Base-by-base conservation (phyloP, 192 early-diverging fungal species). In the Gaertneriomyces semiglobifer region DNA sequence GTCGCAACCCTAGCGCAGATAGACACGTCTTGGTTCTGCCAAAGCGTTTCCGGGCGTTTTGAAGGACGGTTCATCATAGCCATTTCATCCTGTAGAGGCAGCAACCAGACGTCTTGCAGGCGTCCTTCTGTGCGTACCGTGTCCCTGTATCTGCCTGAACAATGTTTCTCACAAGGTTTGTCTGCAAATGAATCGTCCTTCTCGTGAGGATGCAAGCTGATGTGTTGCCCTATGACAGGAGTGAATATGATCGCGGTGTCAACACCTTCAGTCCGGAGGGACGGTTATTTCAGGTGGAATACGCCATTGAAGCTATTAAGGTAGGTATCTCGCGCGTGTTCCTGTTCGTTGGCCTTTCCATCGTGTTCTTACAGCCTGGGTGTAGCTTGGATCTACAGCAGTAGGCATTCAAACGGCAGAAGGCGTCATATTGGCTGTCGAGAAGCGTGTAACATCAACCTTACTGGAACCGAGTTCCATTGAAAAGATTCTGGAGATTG, bases 211-310 rank as follows among this genome's bases (percentile, higher is more conserved):
- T 33, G 25, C 25, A 2, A 33, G 25, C 25, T 33, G 25, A 33
- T 33, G 25, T 33, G 25, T 33, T 56, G 55, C 16, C 11, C 16
- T 16, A 16, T 52, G 88, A 84, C 66, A 90, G 92, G 66, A 90
- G 89, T 65, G 95, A 99, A 84, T 99, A 99, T 80, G 96, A 99
- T 80, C 90, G 95, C 62, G 97, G 97, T 52, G 97, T 99, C 70
- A 98, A 98, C 79, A 99, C 97, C 52, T 99, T 99, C 79, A 95
- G 92, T 25, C 97, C 97, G 53, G 97, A 99, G 79, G 97, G 97
- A 61, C 93, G 97, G 73, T 83, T 98, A 57, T 99, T 98, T 86
- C 97, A 99, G 79, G 97, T 99, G 60, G 97, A 99, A 83, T 99
- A 99, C 76, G 97, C 95, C 53, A 93, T 98, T 74, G 97, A 99